Conservation (phyloP, 2,329 filamentous ascomycete genomes). For the Scedosporium aurantiacum region DNA sequence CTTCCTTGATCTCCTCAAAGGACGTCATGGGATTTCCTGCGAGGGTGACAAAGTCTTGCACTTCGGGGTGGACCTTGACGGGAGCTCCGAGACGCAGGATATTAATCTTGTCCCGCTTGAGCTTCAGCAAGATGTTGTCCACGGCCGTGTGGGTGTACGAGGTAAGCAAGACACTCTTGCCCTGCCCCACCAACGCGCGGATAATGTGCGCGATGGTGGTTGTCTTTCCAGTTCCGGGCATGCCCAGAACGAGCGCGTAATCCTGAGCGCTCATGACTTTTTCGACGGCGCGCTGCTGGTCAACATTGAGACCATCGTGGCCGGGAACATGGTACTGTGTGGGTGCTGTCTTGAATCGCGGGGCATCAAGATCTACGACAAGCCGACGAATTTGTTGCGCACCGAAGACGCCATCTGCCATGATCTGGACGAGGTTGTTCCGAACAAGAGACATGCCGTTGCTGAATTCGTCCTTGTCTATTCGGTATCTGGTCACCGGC, state of each 20-base stretch:
- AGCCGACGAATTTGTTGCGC: slow-evolving; percentile 64
- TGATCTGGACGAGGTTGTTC: slow-evolving; percentile 87
- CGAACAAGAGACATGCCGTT: slow-evolving; percentile 93
- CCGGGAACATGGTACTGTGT: slow-evolving; percentile 43
- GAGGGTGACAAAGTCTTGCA: slow-evolving; percentile 73
- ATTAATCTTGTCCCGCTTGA: slow-evolving; percentile 64
- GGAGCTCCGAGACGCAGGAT: slow-evolving; percentile 77
- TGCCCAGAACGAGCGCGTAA: slow-evolving; percentile 93
- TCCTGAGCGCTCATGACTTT: slow-evolving; percentile 95
- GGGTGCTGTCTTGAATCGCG: slow-evolving; percentile 57
- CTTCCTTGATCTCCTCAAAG: slow-evolving; percentile 72
- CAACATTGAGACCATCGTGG: slow-evolving; percentile 65
- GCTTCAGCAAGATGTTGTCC: slow-evolving; percentile 93
- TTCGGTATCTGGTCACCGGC: slow-evolving; percentile 54
- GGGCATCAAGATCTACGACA: slow-evolving; percentile 65
- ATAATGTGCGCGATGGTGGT: slow-evolving; percentile 98
- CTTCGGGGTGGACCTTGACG: slow-evolving; percentile 78
- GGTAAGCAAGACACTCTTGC: slow-evolving; percentile 85
- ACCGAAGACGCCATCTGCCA: slow-evolving; percentile 66
- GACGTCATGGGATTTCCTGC: slow-evolving; percentile 62
- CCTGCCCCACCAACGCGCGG: slow-evolving; percentile 72
- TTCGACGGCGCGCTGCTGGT: slow-evolving; percentile 75
- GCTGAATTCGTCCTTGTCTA: slow-evolving; percentile 97
- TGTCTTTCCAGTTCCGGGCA: slow-evolving; percentile 97
- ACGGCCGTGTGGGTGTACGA: slow-evolving; percentile 97